Percentiles rank a stretch among this genome's conserved stretches.
phyloP scores from a whole-genome alignment of 1,139 yeast species.

The Nakaseomyces uthaithaninus region DNA sequence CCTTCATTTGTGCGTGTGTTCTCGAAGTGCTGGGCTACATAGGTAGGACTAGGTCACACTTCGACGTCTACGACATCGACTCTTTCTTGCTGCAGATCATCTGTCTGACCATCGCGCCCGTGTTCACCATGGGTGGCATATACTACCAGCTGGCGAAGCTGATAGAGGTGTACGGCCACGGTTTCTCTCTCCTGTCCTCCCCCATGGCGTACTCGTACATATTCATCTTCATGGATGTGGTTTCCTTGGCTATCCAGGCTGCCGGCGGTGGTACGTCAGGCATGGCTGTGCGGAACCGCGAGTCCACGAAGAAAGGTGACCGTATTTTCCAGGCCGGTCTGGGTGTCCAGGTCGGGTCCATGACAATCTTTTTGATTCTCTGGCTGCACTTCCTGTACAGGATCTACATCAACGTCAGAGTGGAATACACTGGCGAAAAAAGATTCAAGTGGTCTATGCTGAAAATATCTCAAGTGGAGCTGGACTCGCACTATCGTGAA shows the following conservation, averaged over 20 bases:
- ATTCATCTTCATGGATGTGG: conserved; percentile 58
- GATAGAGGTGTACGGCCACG: conserved; percentile 59
- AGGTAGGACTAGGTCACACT: conserved; percentile 47
- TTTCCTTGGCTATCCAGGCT: conserved; percentile 69
- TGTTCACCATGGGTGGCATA: conserved; percentile 82
- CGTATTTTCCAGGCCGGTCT: conserved; percentile 79
- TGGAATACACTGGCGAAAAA: conserved; percentile 18
- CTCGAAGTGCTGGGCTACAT: conserved; percentile 67
- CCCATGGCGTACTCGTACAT: conserved; percentile 73
- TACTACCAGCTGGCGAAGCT: conserved; percentile 70
- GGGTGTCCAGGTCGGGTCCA: conserved; percentile 66
- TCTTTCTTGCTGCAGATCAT: conserved; percentile 59
- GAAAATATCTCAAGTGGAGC: conserved; percentile 25
- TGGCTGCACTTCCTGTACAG: conserved; percentile 48
- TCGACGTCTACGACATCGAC: conserved; percentile 34
- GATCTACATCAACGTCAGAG: conserved; percentile 36
- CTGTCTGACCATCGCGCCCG: conserved; percentile 74
- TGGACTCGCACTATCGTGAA: conserved; percentile 25
- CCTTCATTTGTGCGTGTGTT: conserved; percentile 52
- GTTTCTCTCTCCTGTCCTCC: conserved; percentile 46
- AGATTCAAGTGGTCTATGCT: conserved; percentile 23
- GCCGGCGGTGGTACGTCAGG: conserved; percentile 72
- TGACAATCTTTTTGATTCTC: conserved; percentile 53
- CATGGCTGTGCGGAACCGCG: conserved; percentile 36
- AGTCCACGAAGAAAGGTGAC: conserved; percentile 46